Base-by-base conservation (phyloP, 495 filamentous ascomycete genomes). In the Poronia punctata region DNA sequence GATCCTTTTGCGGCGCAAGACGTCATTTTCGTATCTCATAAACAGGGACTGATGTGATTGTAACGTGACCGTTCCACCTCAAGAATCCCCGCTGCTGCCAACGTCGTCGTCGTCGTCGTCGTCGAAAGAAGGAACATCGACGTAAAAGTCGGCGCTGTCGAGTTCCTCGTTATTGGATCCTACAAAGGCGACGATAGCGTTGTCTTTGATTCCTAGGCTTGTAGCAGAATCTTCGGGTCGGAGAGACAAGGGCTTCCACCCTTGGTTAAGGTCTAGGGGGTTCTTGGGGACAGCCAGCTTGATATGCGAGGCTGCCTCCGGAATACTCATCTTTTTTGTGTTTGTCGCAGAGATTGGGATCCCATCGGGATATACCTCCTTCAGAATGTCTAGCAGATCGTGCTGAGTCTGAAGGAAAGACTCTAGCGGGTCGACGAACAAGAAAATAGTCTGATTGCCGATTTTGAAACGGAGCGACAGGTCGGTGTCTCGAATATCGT, bases 391-490 rank as follows among this genome's bases (percentile, higher is more conserved):
- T 12, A 88, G 67, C 2, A 95, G 74, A 6, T 82, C 72, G 6
- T 71, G 47, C 54, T 83, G 84, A 29, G 87, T 61, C 2, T 67
- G 59, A 14, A 59, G 43, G 51, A 94, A 78, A 19, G 78, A 54
- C 46, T 79, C 70, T 29, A 75, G 65, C 3, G 80, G 66, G 25
- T 76, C 71, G 20, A 80, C 70, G 48, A 85, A 77, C 20, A 95
- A 68, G 51, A 89, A 71, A 50, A 94, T 67, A 18, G 85, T 94
- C 40, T 78, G 80, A 42, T 77, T 83, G 60, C 83, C 78, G 61
- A 83, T 70, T 52, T 94, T 95, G 60, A 94, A 78, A 18, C 82
- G 75, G 25, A 95, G 59, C 8, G 84, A 87, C 62, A 76, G 67
- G 20, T 76, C 67, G 12, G 58, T 46, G 37, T 65, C 56, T 44